phyloP scores from a whole-genome alignment of 495 filamentous ascomycete species.

The Penicillium turbatum region DNA sequence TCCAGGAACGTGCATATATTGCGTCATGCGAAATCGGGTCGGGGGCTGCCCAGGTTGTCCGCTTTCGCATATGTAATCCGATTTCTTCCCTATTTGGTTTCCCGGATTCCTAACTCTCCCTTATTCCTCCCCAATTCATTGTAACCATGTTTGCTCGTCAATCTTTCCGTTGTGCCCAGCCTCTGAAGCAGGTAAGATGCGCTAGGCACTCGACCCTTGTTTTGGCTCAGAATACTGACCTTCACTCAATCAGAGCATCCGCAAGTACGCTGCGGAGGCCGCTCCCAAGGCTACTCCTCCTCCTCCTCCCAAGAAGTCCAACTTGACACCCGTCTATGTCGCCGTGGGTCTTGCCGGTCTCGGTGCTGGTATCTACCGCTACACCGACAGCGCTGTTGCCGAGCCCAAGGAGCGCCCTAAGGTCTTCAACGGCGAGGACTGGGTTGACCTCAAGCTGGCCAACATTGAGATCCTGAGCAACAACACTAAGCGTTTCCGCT shows the following conservation, averaged over 20 bases:
- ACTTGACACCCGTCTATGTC: slow-evolving; percentile 39
- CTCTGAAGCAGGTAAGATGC: slow-evolving; percentile 43
- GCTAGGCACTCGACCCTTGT: neutral
- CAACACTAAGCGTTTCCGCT: slow-evolving; percentile 86
- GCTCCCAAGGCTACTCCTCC: slow-evolving; percentile 16
- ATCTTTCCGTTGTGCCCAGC: slow-evolving; percentile 45
- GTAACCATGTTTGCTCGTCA: slow-evolving; percentile 49
- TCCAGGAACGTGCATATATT: slow-evolving; percentile 17
- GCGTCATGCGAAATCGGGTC: slow-evolving; percentile 26
- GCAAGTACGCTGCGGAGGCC: slow-evolving; percentile 49
- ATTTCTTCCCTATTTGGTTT: slow-evolving; percentile 22
- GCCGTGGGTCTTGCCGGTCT: slow-evolving; percentile 40
- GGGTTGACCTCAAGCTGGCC: slow-evolving; percentile 72
- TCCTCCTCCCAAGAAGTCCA: slow-evolving; percentile 27
- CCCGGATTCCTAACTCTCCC: slow-evolving; percentile 6
- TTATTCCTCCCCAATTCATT: slow-evolving; percentile 13
- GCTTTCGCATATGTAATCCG: slow-evolving; percentile 23
- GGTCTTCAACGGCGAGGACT: slow-evolving; percentile 82
- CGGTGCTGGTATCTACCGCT: slow-evolving; percentile 42
- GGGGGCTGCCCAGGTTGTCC: slow-evolving; percentile 16
- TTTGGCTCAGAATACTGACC: neutral
- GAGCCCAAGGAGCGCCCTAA: slow-evolving; percentile 40
- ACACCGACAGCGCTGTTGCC: slow-evolving; percentile 31
- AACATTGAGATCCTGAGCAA: slow-evolving; percentile 73
- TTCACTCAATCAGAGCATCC: slow-evolving; percentile 37